phyloP scores from a whole-genome alignment of 2,329 filamentous ascomycete genomes.

The Colletotrichum kahawae region DNA sequence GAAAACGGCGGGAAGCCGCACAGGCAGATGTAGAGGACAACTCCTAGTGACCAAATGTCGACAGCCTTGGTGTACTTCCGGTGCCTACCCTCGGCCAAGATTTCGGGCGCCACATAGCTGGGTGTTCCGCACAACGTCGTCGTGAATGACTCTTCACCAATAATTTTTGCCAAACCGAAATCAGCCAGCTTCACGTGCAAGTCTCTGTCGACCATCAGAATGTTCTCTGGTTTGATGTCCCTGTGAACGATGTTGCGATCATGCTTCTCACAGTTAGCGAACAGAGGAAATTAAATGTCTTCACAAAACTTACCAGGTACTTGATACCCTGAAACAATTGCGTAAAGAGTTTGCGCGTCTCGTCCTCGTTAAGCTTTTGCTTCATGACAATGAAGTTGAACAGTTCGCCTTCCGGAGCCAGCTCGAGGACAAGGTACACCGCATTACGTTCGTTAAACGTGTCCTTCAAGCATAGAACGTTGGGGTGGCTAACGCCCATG shows the following conservation, averaged over 20 bases:
- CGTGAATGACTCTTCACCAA: conserved; percentile 97
- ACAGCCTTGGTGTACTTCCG: conserved; percentile 94
- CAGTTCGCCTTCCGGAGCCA: conserved; percentile 90
- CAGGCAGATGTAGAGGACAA: conserved; percentile 95
- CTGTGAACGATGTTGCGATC: conserved; percentile 97
- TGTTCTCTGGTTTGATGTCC: conserved; percentile 98
- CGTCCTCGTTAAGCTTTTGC: conserved; percentile 82
- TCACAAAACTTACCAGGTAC: conserved; percentile 75
- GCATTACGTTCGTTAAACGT: conserved; percentile 92
- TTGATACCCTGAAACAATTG: conserved; percentile 95
- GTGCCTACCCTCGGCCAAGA: conserved; percentile 80
- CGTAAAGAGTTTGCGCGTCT: conserved; percentile 84
- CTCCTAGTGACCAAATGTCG: conserved; percentile 96
- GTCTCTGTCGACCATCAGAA: conserved; percentile 84
- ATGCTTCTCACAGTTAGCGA: conserved; percentile 67
- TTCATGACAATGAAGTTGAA: conserved; percentile 96
- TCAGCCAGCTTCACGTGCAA: conserved; percentile 91
- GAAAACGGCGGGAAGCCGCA: conserved; percentile 98
- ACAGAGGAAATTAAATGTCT: background rate
- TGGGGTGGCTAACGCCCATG: conserved; percentile 96
- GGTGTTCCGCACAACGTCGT: conserved; percentile 97
- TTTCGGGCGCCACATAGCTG: conserved; percentile 95
- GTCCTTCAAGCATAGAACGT: conserved; percentile 90
- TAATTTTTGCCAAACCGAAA: conserved; percentile 97
- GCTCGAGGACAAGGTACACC: conserved; percentile 89